Conservation (phyloP, 306 rosid species). For the Elaeagnus macrophylla region DNA sequence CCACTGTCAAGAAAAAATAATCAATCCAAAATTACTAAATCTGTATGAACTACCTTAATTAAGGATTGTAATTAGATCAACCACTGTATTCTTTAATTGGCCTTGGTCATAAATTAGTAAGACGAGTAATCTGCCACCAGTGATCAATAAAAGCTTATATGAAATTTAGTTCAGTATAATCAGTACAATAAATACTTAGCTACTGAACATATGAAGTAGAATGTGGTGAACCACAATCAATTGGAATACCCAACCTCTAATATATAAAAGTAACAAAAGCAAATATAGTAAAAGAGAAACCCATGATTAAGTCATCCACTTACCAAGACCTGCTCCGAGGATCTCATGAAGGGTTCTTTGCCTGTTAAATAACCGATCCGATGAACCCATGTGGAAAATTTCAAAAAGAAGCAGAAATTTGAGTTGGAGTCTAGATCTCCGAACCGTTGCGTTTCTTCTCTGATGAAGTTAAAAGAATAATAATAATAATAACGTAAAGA, state of each 20-base stretch:
- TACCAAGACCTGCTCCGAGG: slow-evolving; percentile 77
- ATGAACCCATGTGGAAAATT: slow-evolving; percentile 48
- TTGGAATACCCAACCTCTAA: background rate
- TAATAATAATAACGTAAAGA: background rate
- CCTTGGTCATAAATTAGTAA: no score
- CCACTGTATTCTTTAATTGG: background rate
- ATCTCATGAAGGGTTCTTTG: slow-evolving; percentile 62
- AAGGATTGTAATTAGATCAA: slow-evolving; percentile 1
- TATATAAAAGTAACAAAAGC: background rate
- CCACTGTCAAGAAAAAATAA: slow-evolving; percentile 38
- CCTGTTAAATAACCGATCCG: slow-evolving; percentile 58
- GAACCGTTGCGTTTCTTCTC: slow-evolving; percentile 6
- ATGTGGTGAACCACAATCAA: background rate
- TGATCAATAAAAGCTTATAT: background rate
- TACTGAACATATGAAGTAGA: background rate
- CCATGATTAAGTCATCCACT: slow-evolving; percentile 18
- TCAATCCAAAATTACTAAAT: slow-evolving; percentile 1
- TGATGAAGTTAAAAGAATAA: background rate
- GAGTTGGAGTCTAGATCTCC: slow-evolving; percentile 31
- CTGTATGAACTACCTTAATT: slow-evolving; percentile 2
- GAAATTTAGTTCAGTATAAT: background rate
- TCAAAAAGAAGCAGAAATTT: slow-evolving; percentile 15
- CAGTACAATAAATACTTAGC: slow-evolving; percentile 1
- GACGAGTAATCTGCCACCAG: background rate
- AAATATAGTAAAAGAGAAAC: background rate